A percentile compares a stretch with the other conserved stretches of the same genome.
These are phyloP conservation scores for Syzygium jambos DNA, from an alignment of 345 rosid species.

Conservation along the genomic window DNA sequence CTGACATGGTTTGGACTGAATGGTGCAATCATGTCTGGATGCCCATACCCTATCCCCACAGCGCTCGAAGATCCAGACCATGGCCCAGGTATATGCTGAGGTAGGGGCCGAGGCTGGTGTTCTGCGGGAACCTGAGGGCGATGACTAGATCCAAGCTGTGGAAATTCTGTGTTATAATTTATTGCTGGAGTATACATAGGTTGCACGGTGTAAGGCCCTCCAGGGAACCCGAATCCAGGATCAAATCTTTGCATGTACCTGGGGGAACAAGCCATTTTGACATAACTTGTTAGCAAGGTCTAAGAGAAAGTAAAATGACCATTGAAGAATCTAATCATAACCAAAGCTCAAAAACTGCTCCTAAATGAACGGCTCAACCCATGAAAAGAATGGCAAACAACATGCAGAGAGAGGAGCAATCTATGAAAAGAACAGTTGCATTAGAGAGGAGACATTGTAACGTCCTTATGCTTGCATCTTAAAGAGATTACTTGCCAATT, in stretches of 20 bases:
- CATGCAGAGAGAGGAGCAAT: neutral
- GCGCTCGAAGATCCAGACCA: slow-evolving; percentile 46
- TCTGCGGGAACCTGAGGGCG: slow-evolving; percentile 56
- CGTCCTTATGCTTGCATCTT: neutral
- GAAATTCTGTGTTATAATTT: slow-evolving; percentile 81
- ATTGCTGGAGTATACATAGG: slow-evolving; percentile 65
- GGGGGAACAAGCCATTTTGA: neutral
- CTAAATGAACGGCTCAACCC: neutral
- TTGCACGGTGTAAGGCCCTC: slow-evolving; percentile 52
- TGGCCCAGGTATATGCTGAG: slow-evolving; percentile 49
- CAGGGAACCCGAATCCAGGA: slow-evolving; percentile 67
- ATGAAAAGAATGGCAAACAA: neutral
- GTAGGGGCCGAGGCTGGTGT: slow-evolving; percentile 40
- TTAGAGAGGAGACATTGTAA: neutral
- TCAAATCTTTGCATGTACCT: slow-evolving; percentile 81
- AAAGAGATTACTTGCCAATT: neutral
- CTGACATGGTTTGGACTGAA: slow-evolving; percentile 54
- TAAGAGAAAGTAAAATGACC: neutral
- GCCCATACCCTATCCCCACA: slow-evolving; percentile 60
- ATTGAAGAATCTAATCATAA: neutral
- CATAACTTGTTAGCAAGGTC: neutral
- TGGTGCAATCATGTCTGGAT: slow-evolving; percentile 59
- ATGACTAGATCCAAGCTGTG: slow-evolving; percentile 60
- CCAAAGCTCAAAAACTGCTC: neutral
- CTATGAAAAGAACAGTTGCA: neutral